These are phyloP conservation scores for Crotalaria pallida DNA, from an alignment of 306 rosid species.

Conservation along the genomic window DNA sequence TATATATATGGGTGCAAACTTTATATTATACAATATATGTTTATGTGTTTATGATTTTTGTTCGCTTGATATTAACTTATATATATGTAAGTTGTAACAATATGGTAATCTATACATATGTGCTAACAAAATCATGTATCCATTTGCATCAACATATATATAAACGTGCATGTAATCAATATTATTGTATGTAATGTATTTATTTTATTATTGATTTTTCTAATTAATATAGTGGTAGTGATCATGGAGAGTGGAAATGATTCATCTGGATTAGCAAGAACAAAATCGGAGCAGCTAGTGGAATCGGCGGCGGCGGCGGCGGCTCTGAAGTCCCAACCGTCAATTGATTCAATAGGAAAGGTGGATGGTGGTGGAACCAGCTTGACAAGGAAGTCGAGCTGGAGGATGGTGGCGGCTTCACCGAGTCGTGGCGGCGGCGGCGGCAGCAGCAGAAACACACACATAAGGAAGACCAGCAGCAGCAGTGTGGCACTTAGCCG, in stretches of 20 bases:
- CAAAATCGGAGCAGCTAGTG: constrained; percentile 69
- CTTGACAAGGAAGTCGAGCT: constrained; percentile 56
- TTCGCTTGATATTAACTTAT: too few relatives aligned
- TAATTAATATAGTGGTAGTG: neutral
- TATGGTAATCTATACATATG: too few relatives aligned
- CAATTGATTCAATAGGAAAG: constrained; percentile 7
- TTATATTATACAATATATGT: too few relatives aligned
- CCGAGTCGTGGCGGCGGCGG: constrained; percentile 46
- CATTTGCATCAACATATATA: neutral
- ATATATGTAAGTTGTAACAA: too few relatives aligned
- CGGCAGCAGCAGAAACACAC: constrained; percentile 42
- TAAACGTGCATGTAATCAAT: too few relatives aligned
- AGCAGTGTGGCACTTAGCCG: constrained; percentile 92
- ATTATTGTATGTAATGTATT: neutral
- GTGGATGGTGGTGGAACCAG: constrained; percentile 30
- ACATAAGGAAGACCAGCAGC: constrained; percentile 75
- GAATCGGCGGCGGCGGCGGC: constrained; percentile 37
- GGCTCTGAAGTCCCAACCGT: constrained; percentile 39
- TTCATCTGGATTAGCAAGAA: constrained; percentile 42
- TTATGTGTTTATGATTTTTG: too few relatives aligned
- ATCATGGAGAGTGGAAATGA: constrained; percentile 60
- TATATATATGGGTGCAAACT: too few relatives aligned
- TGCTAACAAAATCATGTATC: too few relatives aligned
- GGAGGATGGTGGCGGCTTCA: constrained; percentile 40
- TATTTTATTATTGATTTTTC: neutral